Conservation (phyloP, 352 stramenopile genomes). For the Phytophthora capsici region DNA sequence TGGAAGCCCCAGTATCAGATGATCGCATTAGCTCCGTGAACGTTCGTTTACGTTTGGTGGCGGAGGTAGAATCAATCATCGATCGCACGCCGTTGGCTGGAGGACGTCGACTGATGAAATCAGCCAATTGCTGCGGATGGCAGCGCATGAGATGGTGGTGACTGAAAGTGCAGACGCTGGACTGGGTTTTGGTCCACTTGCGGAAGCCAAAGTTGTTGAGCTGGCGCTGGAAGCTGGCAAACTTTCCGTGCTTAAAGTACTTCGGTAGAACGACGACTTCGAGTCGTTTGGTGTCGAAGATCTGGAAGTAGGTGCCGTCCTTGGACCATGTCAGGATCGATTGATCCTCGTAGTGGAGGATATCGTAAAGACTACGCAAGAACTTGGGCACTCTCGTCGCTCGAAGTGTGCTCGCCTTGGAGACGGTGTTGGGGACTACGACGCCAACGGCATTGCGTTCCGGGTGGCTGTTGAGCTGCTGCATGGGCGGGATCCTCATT, state of each 20-base stretch:
- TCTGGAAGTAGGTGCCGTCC: constrained; percentile 74
- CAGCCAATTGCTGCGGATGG: constrained; percentile 64
- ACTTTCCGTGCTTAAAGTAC: constrained; percentile 96
- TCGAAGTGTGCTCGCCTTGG: constrained; percentile 32
- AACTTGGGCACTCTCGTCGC: constrained; percentile 78
- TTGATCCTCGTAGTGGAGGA: constrained; percentile 75
- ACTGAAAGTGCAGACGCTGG: constrained; percentile 83
- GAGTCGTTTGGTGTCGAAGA: constrained; percentile 66
- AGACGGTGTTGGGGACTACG: not conserved
- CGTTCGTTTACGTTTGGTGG: constrained; percentile 24
- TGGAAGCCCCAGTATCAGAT: constrained; percentile 1
- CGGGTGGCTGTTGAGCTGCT: constrained; percentile 20
- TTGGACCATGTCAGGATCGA: constrained; percentile 74
- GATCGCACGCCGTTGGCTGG: constrained; percentile 19
- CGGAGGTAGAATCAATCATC: constrained; percentile 7
- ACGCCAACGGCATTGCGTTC: constrained; percentile 6
- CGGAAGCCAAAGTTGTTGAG: constrained; percentile 95
- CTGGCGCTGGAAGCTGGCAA: constrained; percentile 92
- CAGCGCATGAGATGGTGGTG: constrained; percentile 68
- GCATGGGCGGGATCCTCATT: constrained; percentile 31
- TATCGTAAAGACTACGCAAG: constrained; percentile 78
- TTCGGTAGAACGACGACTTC: constrained; percentile 84
- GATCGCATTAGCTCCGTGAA: constrained; percentile 36
- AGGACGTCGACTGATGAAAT: constrained; percentile 48
- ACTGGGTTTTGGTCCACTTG: constrained; percentile 87